Evolutionary conservation across 2,329 filamentous ascomycete species (phyloP), one percentile per base, ranked within the genome.

Genomic region (Hirsutella minnesotensis): DNA sequence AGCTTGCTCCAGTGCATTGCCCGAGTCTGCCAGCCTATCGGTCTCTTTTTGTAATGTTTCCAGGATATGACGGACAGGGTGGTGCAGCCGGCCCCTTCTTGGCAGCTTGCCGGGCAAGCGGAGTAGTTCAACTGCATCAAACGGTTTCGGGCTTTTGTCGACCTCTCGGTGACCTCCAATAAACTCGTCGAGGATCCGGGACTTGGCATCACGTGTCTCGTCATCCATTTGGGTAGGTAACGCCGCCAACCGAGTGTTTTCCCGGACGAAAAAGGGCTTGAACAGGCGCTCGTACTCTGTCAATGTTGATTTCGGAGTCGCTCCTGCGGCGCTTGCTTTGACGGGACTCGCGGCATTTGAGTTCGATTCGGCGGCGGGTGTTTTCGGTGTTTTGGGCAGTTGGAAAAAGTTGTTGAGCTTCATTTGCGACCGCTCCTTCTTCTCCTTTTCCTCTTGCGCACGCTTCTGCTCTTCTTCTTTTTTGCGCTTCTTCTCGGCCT

Each of bases 251-350:
- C 64, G 75, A 2, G 86, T 83, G 53, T 86, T 74, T 3, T 79
- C 71, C 45, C 86, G 83, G 38, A 92, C 56, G 48, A 83, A 89
- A 59, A 95, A 96, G 0, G 85, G 80, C 27, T 87, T 74, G 54
- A 96, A 96, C 30, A 72, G 67, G 50, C 77, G 79, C 16, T 83
- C 67, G 51, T 86, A 89, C 37, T 77, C 71, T 0, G 74, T 70
- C 40, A 50, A 55, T 21, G 47, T 42, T n/a, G 42, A 30, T 27
- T 54, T 50, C 8, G 34, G 40, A 8, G 46, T 21, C 19, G 40
- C n/a, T 30, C 49, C 53, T 12, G 40, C 33, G 12, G 46, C 44
- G 31, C 53, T 46, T 8, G 48, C 42, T 49, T 66, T 57, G 36
- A 49, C 42, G 40, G 62, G 51, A 31, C 58, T 59, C 7, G 41